These are phyloP conservation scores for Salvia rosmarinus DNA, from an alignment of 257 asterid genomes.

Conservation along the genomic window DNA sequence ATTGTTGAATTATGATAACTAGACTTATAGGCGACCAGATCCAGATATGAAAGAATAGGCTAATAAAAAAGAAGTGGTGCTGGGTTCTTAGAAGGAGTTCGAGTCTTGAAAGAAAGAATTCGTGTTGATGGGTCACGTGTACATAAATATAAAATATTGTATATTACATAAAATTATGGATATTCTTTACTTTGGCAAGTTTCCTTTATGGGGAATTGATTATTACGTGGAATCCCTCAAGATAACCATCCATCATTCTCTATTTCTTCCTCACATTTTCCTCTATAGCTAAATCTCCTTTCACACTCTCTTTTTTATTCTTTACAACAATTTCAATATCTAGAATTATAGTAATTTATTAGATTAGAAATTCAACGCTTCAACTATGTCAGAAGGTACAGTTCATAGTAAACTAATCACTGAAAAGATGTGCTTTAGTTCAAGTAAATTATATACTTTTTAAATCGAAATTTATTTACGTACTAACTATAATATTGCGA, in stretches of 20 bases:
- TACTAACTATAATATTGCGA: no score
- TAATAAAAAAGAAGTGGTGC: slow-evolving; percentile 10
- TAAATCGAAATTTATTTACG: no score
- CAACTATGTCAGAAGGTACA: no score
- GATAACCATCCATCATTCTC: slow-evolving; percentile 19
- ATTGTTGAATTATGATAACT: background rate
- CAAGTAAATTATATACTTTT: no score
- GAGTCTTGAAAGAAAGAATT: slow-evolving; percentile 46
- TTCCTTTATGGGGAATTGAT: slow-evolving; percentile 24
- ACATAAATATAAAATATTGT: background rate
- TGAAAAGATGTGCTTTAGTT: no score
- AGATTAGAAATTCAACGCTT: background rate
- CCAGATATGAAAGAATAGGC: slow-evolving; percentile 16
- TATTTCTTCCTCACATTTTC: background rate
- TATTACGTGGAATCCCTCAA: slow-evolving; percentile 36
- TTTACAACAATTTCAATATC: background rate
- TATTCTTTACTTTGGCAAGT: slow-evolving; percentile 20
- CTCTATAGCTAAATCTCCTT: background rate
- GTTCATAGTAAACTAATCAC: no score
- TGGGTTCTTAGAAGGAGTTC: slow-evolving; percentile 32
- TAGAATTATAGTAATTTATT: background rate
- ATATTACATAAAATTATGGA: background rate
- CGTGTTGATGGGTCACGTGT: slow-evolving; percentile 31
- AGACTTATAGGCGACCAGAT: slow-evolving; percentile 19
- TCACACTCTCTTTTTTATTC: background rate